These are phyloP conservation scores for Pueraria montana DNA, from an alignment of 306 rosid genomes.

Conservation along the genomic window DNA sequence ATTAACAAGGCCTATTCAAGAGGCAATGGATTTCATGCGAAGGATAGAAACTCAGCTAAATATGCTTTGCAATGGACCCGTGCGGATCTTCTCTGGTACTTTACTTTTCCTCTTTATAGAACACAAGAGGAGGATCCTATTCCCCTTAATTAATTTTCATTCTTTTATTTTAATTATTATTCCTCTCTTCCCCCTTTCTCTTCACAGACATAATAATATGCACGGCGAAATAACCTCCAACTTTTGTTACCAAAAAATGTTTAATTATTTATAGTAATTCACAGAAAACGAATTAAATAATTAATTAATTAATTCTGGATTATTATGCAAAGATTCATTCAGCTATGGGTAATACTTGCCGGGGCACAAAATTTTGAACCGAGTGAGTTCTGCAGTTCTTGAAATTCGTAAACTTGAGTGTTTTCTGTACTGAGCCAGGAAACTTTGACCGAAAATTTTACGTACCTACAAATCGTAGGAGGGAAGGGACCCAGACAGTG, in stretches of 20 bases:
- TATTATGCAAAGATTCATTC: slow-evolving; percentile 1
- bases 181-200: slow-evolving; percentile 1
- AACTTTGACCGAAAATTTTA: slow-evolving; percentile 59
- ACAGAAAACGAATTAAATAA: slow-evolving; percentile 13
- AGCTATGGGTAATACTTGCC: not conserved
- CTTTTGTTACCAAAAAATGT: not conserved
- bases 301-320: not conserved
- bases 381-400: slow-evolving; percentile 37
- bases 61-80: slow-evolving; percentile 72
- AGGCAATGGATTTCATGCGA: slow-evolving; percentile 96
- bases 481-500: slow-evolving; percentile 46
- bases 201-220: no score
- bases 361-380: slow-evolving; percentile 19
- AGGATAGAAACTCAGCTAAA: slow-evolving; percentile 86
- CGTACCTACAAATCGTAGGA: slow-evolving; percentile 27
- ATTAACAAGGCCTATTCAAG: slow-evolving; percentile 92
- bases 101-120: slow-evolving; percentile 6
- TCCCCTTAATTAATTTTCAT: not conserved
- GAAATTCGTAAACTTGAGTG: slow-evolving; percentile 56
- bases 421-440: slow-evolving; percentile 45
- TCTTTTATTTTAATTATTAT: not conserved
- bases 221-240: not conserved
- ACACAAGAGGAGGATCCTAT: not conserved
- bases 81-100: slow-evolving; percentile 78
- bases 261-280: not conserved